Base-by-base conservation (phyloP, 768 basidiomycete species). In the Boletus subparvulus region DNA sequence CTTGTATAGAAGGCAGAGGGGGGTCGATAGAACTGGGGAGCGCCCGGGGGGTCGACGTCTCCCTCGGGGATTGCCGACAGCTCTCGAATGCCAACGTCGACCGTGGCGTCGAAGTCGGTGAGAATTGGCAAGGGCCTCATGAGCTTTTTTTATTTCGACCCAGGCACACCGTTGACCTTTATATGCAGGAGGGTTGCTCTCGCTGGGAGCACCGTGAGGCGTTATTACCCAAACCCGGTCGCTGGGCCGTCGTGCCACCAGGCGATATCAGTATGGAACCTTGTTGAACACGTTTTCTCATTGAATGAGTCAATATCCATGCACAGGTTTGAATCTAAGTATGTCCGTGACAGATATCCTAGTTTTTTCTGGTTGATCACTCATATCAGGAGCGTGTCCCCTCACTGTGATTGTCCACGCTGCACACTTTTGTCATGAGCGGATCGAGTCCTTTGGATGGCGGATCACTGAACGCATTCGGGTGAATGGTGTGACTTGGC, bases 131-230 rank as follows among this genome's bases (percentile, higher is more conserved):
- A 54, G 56, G 19, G 21, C 24, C 32, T 21, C 50, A 28, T 37
- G 17, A 0, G 36, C n/a, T 61, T 41, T 6, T 46, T 56, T 50
- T 56, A 61, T 54, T 24, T 59, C 28, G 26, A 54, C 50, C 39
- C 53, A 69, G 64, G 59, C 52, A 68, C 66, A 35, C n/a, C 11
- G 13, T 37, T 28, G 32, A 37, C 41, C 41, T 56, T 54, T 54
- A 35, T 62, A 60, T 64, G 19, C 49, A 48, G 35, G 43, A 46
- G 39, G 45, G 55, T 24, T 39, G 14, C 41, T 54, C 47, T 41
- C 7, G 12, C 51, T 37, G 14, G 47, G 30, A n/a, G 44, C 42
- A 24, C 59, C 50, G 53, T 33, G 61, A 52, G 54, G 61, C 49
- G 4, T 33, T 11, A 19, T 54, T 46, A 28, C 66, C 59, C 53